phyloP scores from a whole-genome alignment of 2,329 filamentous ascomycete species.

The Aspergillus aculeatinus region DNA sequence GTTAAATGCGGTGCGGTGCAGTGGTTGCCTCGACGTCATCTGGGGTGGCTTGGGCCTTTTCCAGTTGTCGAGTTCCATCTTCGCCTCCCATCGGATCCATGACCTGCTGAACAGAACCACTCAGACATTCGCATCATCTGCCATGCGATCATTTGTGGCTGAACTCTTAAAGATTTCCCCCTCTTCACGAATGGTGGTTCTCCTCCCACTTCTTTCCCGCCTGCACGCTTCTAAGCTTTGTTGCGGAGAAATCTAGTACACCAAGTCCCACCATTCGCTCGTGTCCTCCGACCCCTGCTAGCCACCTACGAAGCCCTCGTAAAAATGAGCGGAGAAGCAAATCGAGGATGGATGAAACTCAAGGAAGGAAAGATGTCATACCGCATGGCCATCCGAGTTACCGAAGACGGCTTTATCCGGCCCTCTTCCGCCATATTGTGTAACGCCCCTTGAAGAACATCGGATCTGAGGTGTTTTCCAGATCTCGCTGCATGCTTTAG shows the following conservation, averaged over 20 bases:
- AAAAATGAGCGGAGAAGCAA: no score
- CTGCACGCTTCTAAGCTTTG: neutral
- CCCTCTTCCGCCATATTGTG: neutral
- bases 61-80: no score
- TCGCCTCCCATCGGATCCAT: neutral
- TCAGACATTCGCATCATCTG: neutral
- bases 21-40: constrained; percentile 1
- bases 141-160: neutral
- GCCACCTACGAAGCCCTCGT: neutral
- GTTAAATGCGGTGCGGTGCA: no score
- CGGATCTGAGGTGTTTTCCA: neutral
- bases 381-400: neutral
- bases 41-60: neutral
- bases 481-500: no score
- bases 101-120: neutral
- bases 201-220: neutral
- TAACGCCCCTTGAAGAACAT: neutral
- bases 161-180: neutral
- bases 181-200: neutral
- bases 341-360: neutral
- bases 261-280: neutral
- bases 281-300: neutral
- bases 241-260: neutral
- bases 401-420: neutral
- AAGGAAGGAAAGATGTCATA: neutral